Evolutionary conservation across 192 early-diverging fungal genomes (phyloP).

Genomic region (Funneliformis geosporum): DNA sequence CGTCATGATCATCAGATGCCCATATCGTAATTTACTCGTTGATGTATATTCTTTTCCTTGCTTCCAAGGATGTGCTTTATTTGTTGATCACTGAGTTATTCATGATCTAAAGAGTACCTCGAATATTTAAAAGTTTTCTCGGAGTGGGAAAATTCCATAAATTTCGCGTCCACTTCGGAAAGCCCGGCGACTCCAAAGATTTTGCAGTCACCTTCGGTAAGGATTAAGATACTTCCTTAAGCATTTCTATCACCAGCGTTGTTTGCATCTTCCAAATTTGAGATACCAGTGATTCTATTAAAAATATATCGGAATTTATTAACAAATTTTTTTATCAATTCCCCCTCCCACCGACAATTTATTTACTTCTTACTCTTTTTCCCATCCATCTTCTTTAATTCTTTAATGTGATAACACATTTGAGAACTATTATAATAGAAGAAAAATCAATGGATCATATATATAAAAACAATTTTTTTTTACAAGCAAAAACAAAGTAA

Average conservation of each 20-base stretch:
- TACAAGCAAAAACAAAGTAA: no score
- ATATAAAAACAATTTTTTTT: no score
- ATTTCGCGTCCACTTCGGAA: constrained; percentile 84
- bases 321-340: constrained; percentile 23
- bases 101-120: constrained; percentile 70
- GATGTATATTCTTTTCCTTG: constrained; percentile 81
- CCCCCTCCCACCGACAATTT: no score
- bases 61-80: constrained; percentile 95
- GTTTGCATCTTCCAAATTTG: constrained; percentile 95
- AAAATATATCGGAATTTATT: no score
- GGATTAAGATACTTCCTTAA: constrained; percentile 87
- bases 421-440: constrained; percentile 58
- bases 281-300: constrained; percentile 66
- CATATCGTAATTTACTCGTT: constrained; percentile 81
- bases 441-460: no score
- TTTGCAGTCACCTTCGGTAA: constrained; percentile 99
- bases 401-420: constrained; percentile 87
- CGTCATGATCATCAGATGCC: constrained; percentile 97
- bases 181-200: constrained; percentile 80
- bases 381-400: constrained; percentile 89
- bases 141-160: constrained; percentile 94
- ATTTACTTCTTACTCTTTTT: neutral
- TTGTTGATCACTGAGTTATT: constrained; percentile 84
- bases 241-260: constrained; percentile 74
- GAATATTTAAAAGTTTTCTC: constrained; percentile 98